Percentiles rank a stretch among this genome's conserved stretches.
These are phyloP conservation scores for Holtermannia corniformis DNA, from an alignment of 768 basidiomycete species.

Conservation along the genomic window DNA sequence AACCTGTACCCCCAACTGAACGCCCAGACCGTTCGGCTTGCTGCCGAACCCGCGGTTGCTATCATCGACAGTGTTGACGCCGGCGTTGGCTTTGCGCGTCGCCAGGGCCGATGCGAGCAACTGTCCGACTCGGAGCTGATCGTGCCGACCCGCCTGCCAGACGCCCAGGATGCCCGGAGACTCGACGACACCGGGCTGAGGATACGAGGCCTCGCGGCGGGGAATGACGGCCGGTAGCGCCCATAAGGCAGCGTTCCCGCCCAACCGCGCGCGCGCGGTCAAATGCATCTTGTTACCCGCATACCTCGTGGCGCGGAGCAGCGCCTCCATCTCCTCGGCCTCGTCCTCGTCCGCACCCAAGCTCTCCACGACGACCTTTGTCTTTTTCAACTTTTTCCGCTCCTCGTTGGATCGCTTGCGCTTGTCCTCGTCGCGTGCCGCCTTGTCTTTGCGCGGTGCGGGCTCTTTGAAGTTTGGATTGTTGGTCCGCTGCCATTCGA, in stretches of 20 bases:
- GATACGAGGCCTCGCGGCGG: neutral
- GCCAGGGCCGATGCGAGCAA: neutral
- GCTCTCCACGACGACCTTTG: neutral
- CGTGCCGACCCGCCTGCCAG: neutral
- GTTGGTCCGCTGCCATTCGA: conserved; percentile 58
- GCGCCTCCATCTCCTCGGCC: conserved; percentile 22
- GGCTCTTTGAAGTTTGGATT: conserved; percentile 38
- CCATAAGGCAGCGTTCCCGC: neutral
- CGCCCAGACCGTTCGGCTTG: neutral
- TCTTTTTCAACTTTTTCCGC: neutral
- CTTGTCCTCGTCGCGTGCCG: neutral
- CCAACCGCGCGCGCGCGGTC: neutral
- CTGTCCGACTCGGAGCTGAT: neutral
- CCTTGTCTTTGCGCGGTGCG: conserved; percentile 1
- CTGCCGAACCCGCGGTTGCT: neutral
- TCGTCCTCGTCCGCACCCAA: conserved; percentile 21
- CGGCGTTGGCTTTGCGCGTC: neutral
- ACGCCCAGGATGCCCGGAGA: neutral
- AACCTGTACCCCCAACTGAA: neutral
- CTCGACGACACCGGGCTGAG: neutral
- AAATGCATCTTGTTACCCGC: conserved; percentile 3
- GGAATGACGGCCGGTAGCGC: neutral
- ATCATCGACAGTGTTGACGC: neutral
- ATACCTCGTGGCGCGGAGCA: conserved; percentile 18
- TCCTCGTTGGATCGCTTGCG: neutral